A percentile compares a stretch with the other conserved stretches of the same genome.
Conservation (phyloP, 2,329 filamentous ascomycete genomes). For the Xylaria sp. region DNA sequence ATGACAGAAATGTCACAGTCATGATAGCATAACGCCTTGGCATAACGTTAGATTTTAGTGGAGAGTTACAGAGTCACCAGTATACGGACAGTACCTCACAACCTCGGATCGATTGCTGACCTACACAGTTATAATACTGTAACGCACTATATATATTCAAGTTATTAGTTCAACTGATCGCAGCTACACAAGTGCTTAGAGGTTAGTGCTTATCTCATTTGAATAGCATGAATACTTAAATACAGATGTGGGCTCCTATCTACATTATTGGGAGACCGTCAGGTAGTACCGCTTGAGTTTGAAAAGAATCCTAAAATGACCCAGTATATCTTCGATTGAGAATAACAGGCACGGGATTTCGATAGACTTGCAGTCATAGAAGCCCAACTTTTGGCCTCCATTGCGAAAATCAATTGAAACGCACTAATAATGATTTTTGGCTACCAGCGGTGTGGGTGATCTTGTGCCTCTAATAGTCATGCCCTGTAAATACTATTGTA, state of each 20-base stretch:
- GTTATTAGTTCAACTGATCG: background rate
- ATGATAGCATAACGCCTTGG: constrained; percentile 33
- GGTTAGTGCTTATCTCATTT: background rate
- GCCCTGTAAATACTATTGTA: too few relatives aligned
- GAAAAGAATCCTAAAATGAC: background rate
- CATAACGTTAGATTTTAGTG: constrained; percentile 30
- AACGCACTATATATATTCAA: background rate
- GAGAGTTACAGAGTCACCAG: background rate
- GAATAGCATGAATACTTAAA: background rate
- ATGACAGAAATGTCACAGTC: constrained; percentile 1
- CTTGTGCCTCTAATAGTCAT: too few relatives aligned
- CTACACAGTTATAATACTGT: background rate
- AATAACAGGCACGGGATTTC: too few relatives aligned
- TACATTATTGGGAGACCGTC: background rate
- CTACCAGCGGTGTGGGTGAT: too few relatives aligned
- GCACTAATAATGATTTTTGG: too few relatives aligned
- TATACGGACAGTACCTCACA: background rate
- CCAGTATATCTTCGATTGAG: too few relatives aligned
- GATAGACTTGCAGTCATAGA: too few relatives aligned
- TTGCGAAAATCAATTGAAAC: too few relatives aligned
- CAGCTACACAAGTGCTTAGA: background rate
- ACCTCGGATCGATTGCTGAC: background rate
- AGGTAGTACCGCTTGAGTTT: background rate
- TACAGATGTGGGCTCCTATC: background rate
- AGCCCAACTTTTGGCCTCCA: too few relatives aligned